phyloP scores from a whole-genome alignment of 2,329 filamentous ascomycete species.

The Cordyceps fumosorosea region DNA sequence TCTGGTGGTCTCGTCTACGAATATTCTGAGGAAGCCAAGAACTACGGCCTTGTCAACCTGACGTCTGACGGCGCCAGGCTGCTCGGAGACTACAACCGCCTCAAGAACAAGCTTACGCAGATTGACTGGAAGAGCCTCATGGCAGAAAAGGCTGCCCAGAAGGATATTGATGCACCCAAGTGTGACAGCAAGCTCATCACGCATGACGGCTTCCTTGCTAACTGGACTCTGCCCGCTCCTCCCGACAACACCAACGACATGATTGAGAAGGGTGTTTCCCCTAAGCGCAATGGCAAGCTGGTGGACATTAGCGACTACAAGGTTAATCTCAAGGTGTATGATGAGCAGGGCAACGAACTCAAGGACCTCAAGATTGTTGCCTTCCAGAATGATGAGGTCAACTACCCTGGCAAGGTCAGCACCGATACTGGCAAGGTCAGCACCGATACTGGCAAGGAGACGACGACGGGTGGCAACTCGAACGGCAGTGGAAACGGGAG shows the following conservation, averaged over 20 bases:
- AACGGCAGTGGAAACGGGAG: background rate
- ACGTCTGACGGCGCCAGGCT: constrained; percentile 52
- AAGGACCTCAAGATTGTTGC: constrained; percentile 41
- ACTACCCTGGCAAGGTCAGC: constrained; percentile 39
- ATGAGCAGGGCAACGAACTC: constrained; percentile 35
- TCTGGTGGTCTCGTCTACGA: constrained; percentile 78
- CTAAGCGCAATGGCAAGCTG: constrained; percentile 59
- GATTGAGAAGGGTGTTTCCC: constrained; percentile 68
- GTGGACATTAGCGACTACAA: constrained; percentile 60
- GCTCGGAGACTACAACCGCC: constrained; percentile 61
- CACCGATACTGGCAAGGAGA: constrained; percentile 27
- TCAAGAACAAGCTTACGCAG: constrained; percentile 68
- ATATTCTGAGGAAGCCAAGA: constrained; percentile 64
- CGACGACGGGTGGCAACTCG: constrained; percentile 17
- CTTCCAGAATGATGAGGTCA: constrained; percentile 37
- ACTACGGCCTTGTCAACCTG: constrained; percentile 59
- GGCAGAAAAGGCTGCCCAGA: constrained; percentile 49
- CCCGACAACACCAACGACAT: constrained; percentile 63
- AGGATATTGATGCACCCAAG: constrained; percentile 46
- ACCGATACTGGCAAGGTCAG: constrained; percentile 36
- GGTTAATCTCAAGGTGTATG: constrained; percentile 40
- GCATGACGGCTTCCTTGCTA: constrained; percentile 60
- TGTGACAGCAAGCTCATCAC: constrained; percentile 65
- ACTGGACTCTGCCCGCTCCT: constrained; percentile 68
- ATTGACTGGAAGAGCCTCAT: constrained; percentile 66